Evolutionary conservation across 371 early-diverging fungal species (phyloP).

Genomic region (Mucor velutinosus): DNA sequence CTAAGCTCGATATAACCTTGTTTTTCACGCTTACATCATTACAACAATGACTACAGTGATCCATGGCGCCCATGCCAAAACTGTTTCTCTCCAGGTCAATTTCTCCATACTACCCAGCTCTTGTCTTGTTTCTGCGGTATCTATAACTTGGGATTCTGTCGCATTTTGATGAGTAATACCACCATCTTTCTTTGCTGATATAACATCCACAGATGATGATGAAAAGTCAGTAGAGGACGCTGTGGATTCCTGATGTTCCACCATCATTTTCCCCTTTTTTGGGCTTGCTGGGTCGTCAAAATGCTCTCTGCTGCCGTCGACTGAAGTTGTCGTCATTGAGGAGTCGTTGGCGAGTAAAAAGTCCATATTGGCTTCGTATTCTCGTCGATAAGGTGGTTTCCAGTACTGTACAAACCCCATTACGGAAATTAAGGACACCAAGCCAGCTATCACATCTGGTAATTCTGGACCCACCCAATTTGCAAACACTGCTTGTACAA

Average conservation of each 20-base stretch:
- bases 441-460: constrained; percentile 46
- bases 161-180: background rate
- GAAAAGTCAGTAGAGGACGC: background rate
- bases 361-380: constrained; percentile 30
- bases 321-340: background rate
- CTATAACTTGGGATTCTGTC: background rate
- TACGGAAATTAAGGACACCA: constrained; percentile 34
- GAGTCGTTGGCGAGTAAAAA: background rate
- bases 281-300: background rate
- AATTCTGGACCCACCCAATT: constrained; percentile 49
- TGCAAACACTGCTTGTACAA: constrained; percentile 38
- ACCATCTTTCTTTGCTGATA: background rate
- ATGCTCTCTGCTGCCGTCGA: background rate
- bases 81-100: constrained; percentile 22
- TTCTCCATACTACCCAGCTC: background rate
- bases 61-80: constrained; percentile 47
- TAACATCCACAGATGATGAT: background rate
- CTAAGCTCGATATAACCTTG: background rate
- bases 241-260: background rate
- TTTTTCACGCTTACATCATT: constrained; percentile 28
- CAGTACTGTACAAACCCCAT: constrained; percentile 46
- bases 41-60: constrained; percentile 38
- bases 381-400: constrained; percentile 40
- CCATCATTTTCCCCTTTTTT: background rate
- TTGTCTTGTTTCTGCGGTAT: background rate